A percentile compares a stretch with the other conserved stretches of the same genome.
phyloP scores from a whole-genome alignment of 2,329 filamentous ascomycete genomes.

The Cladobotryum protrusum region DNA sequence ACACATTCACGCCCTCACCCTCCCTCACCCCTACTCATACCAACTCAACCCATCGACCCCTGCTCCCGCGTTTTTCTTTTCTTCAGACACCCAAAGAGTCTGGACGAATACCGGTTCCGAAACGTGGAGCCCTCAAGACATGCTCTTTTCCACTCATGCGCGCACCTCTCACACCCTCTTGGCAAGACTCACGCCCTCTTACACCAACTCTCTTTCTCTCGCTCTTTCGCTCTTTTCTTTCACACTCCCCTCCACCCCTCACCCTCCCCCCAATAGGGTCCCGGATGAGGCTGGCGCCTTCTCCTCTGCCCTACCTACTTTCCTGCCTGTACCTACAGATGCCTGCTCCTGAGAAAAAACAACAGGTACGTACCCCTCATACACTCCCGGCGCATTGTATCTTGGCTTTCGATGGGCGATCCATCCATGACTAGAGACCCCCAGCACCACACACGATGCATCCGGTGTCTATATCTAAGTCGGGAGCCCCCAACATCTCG shows the following conservation, averaged over 20 bases:
- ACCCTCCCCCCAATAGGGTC: not conserved
- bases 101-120: not conserved
- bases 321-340: too few relatives aligned
- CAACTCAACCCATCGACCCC: not conserved
- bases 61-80: not conserved
- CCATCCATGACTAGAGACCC: constrained; percentile 3
- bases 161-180: not conserved
- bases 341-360: too few relatives aligned
- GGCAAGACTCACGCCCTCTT: not conserved
- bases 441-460: constrained; percentile 9
- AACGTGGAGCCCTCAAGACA: not conserved
- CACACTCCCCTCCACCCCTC: not conserved
- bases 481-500: constrained; percentile 10
- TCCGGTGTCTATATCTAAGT: constrained; percentile 12
- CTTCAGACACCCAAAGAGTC: not conserved
- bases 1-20: not conserved
- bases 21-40: not conserved
- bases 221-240: not conserved
- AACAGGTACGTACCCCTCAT: too few relatives aligned
- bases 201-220: not conserved
- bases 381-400: constrained; percentile 9
- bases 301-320: constrained; percentile 8
- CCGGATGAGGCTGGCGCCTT: constrained; percentile 17
- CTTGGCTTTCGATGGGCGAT: constrained; percentile 11
- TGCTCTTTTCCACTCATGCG: not conserved